A percentile compares a stretch with the other conserved stretches of the same genome.
Evolutionary conservation across 2,329 filamentous ascomycete genomes (phyloP).

Genomic region (Aspergillus unguis): DNA sequence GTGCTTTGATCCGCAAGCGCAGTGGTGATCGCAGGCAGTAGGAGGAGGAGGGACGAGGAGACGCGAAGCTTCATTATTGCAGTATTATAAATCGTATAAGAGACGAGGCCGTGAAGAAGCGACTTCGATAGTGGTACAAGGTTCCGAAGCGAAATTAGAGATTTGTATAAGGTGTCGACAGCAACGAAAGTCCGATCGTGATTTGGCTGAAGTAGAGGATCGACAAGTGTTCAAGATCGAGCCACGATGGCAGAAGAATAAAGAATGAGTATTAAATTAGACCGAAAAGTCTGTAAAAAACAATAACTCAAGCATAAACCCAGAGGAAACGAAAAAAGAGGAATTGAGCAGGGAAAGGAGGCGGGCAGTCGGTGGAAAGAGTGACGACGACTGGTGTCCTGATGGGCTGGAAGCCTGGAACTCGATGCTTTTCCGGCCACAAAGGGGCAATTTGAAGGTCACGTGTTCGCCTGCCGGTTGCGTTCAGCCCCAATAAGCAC

Average conservation of each 20-base stretch:
- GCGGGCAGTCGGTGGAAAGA: slow-evolving; percentile 4
- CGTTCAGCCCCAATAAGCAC: background rate
- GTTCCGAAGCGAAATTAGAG: background rate
- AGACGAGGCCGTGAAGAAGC: background rate
- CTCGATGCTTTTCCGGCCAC: slow-evolving; percentile 13
- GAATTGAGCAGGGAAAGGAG: slow-evolving; percentile 10
- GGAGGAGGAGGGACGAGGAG: slow-evolving; percentile 32
- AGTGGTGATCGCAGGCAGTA: slow-evolving; percentile 33
- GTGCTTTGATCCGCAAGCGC: slow-evolving; percentile 21
- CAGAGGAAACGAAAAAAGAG: slow-evolving; percentile 2
- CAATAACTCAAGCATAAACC: background rate
- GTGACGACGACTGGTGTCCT: slow-evolving; percentile 1
- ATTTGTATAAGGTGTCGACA: slow-evolving; percentile 3
- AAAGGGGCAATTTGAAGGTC: slow-evolving; percentile 18
- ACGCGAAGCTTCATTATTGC: slow-evolving; percentile 34
- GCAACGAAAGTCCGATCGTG: background rate
- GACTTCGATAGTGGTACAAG: background rate
- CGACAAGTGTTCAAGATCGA: slow-evolving; percentile 10
- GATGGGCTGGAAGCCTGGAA: slow-evolving; percentile 3
- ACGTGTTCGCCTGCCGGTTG: slow-evolving; percentile 17
- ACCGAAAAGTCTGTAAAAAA: background rate
- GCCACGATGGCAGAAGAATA: slow-evolving; percentile 14
- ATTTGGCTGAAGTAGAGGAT: slow-evolving; percentile 1
- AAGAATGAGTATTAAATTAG: background rate
- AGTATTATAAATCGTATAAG: slow-evolving; percentile 2